Percentiles rank a stretch among this genome's conserved stretches.
Conservation (phyloP, 768 basidiomycete genomes). For the Lactarius sanguifluus region DNA sequence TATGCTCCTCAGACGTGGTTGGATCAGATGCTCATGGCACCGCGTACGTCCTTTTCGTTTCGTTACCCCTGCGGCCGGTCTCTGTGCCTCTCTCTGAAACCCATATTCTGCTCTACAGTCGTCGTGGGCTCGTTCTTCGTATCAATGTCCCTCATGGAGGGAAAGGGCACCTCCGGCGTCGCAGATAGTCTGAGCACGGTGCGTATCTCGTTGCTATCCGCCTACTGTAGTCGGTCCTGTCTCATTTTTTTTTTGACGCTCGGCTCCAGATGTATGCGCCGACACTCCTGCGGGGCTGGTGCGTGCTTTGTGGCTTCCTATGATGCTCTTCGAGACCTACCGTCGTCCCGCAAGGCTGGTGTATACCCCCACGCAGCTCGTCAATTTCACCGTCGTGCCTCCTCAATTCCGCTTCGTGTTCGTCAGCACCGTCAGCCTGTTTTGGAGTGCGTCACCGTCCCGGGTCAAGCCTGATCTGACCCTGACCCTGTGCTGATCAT, state of each 20-base stretch:
- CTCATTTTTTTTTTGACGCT: not conserved
- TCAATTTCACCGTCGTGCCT: conserved; percentile 79
- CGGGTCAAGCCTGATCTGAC: not conserved
- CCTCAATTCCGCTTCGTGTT: conserved; percentile 73
- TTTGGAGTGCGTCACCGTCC: conserved; percentile 64
- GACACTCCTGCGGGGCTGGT: conserved; percentile 79
- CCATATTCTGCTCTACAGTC: conserved; percentile 31
- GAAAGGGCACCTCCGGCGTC: conserved; percentile 56
- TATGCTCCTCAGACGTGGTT: conserved; percentile 60
- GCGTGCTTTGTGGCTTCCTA: conserved; percentile 24
- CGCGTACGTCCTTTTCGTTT: conserved; percentile 46
- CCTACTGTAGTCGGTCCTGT: not conserved
- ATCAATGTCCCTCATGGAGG: conserved; percentile 79
- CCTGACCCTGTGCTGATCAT: not conserved
- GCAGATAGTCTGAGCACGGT: conserved; percentile 47
- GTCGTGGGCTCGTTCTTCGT: conserved; percentile 62
- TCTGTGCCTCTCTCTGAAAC: conserved; percentile 3
- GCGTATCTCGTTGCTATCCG: conserved; percentile 8
- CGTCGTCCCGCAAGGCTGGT: conserved; percentile 50
- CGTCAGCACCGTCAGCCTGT: conserved; percentile 73
- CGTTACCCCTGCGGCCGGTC: not conserved
- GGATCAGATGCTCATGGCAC: conserved; percentile 78
- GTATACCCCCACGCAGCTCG: conserved; percentile 71
- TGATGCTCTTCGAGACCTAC: not conserved
- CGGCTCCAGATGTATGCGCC: conserved; percentile 60